A percentile compares a stretch with the other conserved stretches of the same genome.
These are phyloP conservation scores for Pseudogymnoascus sp. DNA, from an alignment of 2,329 filamentous ascomycete species.

Conservation along the genomic window DNA sequence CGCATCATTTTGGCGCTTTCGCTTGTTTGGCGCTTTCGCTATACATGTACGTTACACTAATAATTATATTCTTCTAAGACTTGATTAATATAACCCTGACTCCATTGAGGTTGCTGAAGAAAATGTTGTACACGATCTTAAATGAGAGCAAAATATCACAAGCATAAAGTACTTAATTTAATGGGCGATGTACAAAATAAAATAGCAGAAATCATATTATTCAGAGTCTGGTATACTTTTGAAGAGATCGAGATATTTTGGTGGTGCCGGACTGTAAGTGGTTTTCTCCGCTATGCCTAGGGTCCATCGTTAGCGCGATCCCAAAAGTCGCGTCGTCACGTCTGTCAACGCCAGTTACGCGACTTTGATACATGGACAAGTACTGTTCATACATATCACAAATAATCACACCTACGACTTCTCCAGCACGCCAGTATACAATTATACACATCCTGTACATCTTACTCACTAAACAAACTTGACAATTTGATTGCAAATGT, in stretches of 20 bases:
- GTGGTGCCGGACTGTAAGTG: not conserved
- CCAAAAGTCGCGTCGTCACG: slow-evolving; percentile 6
- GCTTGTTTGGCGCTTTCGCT: too few species aligned
- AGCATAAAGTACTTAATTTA: too few species aligned
- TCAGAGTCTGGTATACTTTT: not conserved
- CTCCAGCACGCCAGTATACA: not conserved
- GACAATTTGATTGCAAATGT: not conserved
- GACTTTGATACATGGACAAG: slow-evolving; percentile 6
- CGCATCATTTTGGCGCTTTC: too few species aligned
- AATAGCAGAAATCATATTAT: not conserved
- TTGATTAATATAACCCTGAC: not conserved
- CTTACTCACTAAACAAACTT: not conserved
- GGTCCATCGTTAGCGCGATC: not conserved
- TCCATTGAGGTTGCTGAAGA: too few species aligned
- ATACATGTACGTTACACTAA: too few species aligned
- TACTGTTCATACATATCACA: not conserved
- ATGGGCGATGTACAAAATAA: too few species aligned
- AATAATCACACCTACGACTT: slow-evolving; percentile 1
- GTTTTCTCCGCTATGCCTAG: not conserved
- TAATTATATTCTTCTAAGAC: not conserved
- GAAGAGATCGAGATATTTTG: not conserved
- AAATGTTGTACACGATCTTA: too few species aligned
- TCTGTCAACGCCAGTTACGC: slow-evolving; percentile 5
- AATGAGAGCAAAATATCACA: too few species aligned
- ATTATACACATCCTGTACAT: slow-evolving; percentile 4